Evolutionary conservation across 163 green algal genomes (phyloP).

Genomic region (Scenedesmus sp.): DNA sequence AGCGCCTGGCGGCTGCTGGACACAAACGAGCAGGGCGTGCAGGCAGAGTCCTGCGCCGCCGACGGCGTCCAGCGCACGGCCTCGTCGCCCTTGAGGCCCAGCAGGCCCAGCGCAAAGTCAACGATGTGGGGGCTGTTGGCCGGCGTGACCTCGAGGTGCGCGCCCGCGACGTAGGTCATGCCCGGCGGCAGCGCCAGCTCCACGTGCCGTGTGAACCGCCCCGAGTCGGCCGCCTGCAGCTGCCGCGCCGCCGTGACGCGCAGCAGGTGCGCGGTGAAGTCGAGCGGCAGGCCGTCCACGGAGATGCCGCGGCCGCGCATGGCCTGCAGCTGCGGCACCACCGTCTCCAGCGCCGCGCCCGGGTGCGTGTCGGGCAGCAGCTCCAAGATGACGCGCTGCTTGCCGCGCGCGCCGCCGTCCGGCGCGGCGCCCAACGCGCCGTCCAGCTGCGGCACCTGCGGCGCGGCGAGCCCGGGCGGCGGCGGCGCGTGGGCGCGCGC

Average conservation of each 20-base stretch:
- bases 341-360: not conserved
- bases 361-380: too few species aligned
- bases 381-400: too few species aligned
- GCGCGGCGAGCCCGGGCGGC: too few species aligned
- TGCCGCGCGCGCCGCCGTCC: too few species aligned
- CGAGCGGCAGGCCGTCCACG: not conserved
- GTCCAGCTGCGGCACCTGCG: too few species aligned
- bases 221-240: constrained; percentile 15
- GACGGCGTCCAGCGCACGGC: constrained; percentile 1
- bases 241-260: constrained; percentile 2
- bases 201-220: constrained; percentile 26
- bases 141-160: constrained; percentile 47
- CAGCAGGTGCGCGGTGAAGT: not conserved
- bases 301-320: too few species aligned
- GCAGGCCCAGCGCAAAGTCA: not conserved
- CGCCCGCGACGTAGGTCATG: constrained; percentile 37
- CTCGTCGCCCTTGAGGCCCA: constrained; percentile 22
- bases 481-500: too few species aligned
- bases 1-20: constrained; percentile 21
- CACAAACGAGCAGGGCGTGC: not conserved
- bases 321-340: constrained; percentile 3
- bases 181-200: constrained; percentile 36
- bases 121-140: constrained; percentile 34
- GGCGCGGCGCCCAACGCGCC: too few species aligned
- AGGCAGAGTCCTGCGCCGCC: not conserved